Evolutionary conservation across 2,329 filamentous ascomycete genomes (phyloP).

Genomic region (Chaetomiaceae sp.): DNA sequence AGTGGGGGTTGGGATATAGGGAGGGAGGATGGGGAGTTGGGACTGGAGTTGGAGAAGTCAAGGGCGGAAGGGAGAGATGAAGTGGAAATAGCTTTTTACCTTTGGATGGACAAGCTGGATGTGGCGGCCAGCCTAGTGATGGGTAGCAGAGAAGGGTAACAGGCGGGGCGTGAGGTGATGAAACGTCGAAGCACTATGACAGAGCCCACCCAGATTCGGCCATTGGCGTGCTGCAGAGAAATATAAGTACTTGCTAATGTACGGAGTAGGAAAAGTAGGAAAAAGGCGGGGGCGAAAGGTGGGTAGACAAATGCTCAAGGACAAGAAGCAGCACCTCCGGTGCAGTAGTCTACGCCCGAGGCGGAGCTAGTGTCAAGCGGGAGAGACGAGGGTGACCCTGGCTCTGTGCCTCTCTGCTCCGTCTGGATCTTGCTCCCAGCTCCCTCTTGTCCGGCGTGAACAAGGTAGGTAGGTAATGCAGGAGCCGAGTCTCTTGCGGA

Average conservation of each 20-base stretch:
- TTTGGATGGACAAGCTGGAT: slow-evolving; percentile 38
- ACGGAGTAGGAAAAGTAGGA: slow-evolving; percentile 24
- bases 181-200: slow-evolving; percentile 37
- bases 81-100: slow-evolving; percentile 35
- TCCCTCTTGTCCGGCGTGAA: background rate
- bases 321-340: slow-evolving; percentile 9
- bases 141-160: slow-evolving; percentile 32
- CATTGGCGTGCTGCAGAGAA: slow-evolving; percentile 34
- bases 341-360: slow-evolving; percentile 18
- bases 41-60: slow-evolving; percentile 10
- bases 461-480: background rate
- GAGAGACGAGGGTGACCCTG: slow-evolving; percentile 27
- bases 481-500: slow-evolving; percentile 12
- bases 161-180: slow-evolving; percentile 40
- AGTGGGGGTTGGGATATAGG: background rate
- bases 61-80: slow-evolving; percentile 22
- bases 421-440: slow-evolving; percentile 19
- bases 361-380: slow-evolving; percentile 25
- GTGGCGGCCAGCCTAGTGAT: slow-evolving; percentile 44
- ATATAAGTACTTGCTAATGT: slow-evolving; percentile 29
- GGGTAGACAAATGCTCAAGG: slow-evolving; percentile 17
- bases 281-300: slow-evolving; percentile 27
- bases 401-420: slow-evolving; percentile 22
- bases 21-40: background rate
- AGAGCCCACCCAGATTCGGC: slow-evolving; percentile 44